Evolutionary conservation across 1,139 yeast species (phyloP).

Genomic region (Nakaseomyces delphensis): DNA sequence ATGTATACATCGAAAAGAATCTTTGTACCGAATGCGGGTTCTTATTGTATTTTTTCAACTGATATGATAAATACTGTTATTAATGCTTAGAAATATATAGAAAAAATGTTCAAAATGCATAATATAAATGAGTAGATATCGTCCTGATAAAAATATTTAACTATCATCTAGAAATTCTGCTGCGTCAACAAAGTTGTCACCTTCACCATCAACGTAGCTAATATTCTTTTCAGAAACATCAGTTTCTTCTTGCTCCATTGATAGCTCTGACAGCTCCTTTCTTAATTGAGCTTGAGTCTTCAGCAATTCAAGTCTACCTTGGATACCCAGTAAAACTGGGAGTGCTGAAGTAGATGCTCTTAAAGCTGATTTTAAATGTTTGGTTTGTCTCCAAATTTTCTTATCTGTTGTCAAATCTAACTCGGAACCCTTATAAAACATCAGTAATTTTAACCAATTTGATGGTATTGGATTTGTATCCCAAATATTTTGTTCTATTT

Average conservation of each 20-base stretch:
- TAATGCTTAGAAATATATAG: too few species aligned
- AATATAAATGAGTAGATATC: neutral
- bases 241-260: constrained; percentile 13
- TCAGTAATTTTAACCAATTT: constrained; percentile 28
- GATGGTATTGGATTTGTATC: constrained; percentile 13
- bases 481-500: constrained; percentile 21
- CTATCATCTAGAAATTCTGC: constrained; percentile 14
- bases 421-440: constrained; percentile 15
- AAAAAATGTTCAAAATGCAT: too few species aligned
- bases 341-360: constrained; percentile 31
- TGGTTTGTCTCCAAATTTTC: constrained; percentile 20
- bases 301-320: constrained; percentile 74
- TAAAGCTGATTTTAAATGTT: constrained; percentile 23
- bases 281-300: constrained; percentile 67
- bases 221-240: constrained; percentile 26
- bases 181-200: constrained; percentile 40
- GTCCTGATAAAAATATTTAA: neutral
- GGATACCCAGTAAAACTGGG: constrained; percentile 70
- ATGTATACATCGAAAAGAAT: too few species aligned
- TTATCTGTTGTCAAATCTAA: constrained; percentile 14
- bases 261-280: constrained; percentile 37
- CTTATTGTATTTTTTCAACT: too few species aligned
- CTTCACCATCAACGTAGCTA: constrained; percentile 43
- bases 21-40: too few species aligned
- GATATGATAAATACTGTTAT: too few species aligned